phyloP scores from a whole-genome alignment of 2,329 filamentous ascomycete species.

The Dothidotthia symphoricarpi region DNA sequence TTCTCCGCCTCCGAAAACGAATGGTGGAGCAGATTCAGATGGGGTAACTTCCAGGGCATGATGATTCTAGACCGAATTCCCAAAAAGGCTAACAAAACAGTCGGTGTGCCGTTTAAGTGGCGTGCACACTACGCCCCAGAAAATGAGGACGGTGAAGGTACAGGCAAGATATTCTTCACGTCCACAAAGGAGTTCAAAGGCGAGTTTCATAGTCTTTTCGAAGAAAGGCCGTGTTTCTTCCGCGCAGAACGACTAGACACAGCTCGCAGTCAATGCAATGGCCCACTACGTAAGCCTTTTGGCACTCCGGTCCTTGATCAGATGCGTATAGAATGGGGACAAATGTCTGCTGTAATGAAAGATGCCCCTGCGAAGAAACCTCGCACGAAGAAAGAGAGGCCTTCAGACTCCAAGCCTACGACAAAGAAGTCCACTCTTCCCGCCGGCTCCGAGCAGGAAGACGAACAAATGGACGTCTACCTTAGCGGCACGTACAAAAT shows the following conservation, averaged over 20 bases:
- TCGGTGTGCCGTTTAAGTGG: constrained; percentile 1
- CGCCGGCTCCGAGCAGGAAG: neutral
- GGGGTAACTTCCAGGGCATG: constrained; percentile 1
- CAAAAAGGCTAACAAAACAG: neutral
- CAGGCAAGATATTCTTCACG: constrained; percentile 1
- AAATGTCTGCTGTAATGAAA: neutral
- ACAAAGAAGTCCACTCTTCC: neutral
- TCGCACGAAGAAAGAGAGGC: neutral
- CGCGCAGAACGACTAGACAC: constrained; percentile 2
- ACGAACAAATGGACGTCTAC: constrained; percentile 10
- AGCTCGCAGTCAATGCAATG: neutral
- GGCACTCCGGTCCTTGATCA: constrained; percentile 1
- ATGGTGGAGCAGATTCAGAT: constrained; percentile 1
- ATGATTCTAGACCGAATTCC: neutral
- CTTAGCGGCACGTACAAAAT: constrained; percentile 51
- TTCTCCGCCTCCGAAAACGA: constrained; percentile 3
- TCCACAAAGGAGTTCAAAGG: neutral
- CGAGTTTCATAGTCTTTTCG: neutral
- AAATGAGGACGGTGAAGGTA: neutral
- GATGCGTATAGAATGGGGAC: constrained; percentile 1
- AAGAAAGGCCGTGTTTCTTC: neutral
- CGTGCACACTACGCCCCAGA: neutral
- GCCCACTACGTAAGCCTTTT: neutral
- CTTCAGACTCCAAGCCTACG: neutral
- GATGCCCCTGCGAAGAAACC: constrained; percentile 5